These are phyloP conservation scores for Lasiosphaeria ovina DNA, from an alignment of 495 filamentous ascomycete species.

Conservation along the genomic window DNA sequence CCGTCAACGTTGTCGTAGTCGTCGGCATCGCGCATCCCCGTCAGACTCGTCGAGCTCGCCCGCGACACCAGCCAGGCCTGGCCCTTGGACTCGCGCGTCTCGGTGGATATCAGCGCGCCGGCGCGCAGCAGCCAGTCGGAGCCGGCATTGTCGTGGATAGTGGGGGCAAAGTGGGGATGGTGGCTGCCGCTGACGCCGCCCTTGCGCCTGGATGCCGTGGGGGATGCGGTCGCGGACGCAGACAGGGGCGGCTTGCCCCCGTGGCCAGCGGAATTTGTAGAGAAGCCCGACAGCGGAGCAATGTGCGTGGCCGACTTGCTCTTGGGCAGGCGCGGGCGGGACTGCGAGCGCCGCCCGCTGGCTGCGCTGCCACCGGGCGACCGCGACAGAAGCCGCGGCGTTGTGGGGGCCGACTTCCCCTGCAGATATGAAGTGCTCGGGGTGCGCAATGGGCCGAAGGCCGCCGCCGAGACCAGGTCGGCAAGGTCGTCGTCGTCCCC, in stretches of 20 bases:
- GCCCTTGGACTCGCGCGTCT: slow-evolving; percentile 72
- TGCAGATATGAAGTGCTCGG: slow-evolving; percentile 48
- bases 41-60: slow-evolving; percentile 67
- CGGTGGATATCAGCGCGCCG: slow-evolving; percentile 66
- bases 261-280: slow-evolving; percentile 17
- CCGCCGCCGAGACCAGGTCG: slow-evolving; percentile 10
- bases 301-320: slow-evolving; percentile 49
- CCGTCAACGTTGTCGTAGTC: slow-evolving; percentile 50
- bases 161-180: slow-evolving; percentile 3
- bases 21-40: slow-evolving; percentile 48
- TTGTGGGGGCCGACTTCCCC: slow-evolving; percentile 55
- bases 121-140: slow-evolving; percentile 75
- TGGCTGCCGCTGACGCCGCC: background rate
- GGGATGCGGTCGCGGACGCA: slow-evolving; percentile 20
- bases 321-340: slow-evolving; percentile 36
- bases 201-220: slow-evolving; percentile 22
- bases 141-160: slow-evolving; percentile 39
- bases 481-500: slow-evolving; percentile 49
- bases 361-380: slow-evolving; percentile 38
- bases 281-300: slow-evolving; percentile 17
- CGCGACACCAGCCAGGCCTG: slow-evolving; percentile 75
- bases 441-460: slow-evolving; percentile 10
- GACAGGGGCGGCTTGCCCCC: slow-evolving; percentile 11
- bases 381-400: slow-evolving; percentile 55
- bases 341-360: slow-evolving; percentile 38